Evolutionary conservation across 1,284 basidiomycete genomes (phyloP), one percentile per base, ranked within the genome.

Genomic region (Microbotryum scabiosae): DNA sequence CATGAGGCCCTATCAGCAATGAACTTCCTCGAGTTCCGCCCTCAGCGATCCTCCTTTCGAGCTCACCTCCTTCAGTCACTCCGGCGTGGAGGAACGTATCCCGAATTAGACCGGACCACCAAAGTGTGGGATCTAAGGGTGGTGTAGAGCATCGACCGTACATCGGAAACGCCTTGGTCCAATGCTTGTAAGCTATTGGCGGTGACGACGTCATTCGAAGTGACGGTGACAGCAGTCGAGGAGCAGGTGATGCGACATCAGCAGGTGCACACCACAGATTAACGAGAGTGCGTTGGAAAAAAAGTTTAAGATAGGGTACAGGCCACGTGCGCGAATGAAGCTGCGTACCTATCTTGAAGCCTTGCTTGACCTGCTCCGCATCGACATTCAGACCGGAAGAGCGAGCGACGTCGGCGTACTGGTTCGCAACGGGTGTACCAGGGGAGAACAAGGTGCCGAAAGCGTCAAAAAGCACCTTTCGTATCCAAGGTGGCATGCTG

Each of bases 371-470:
- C 0, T 57, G 25, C 1, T 43, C 49, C 5, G 64, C 66, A 12
- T 61, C 36, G 4, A 71, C 67, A 3, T 8, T 18, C 5, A 63
- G 54, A 4, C 69, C 68, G 36, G 30, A 63, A 7, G 51, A 36
- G 4, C 60, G 55, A 0, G 64, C 64, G 28, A 63, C 57, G 4
- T 36, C 20, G 0, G 59, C 41, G 32, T 70, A 70, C 57, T 70
- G 69, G 1, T 21, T 36, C 20, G 62, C 52, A 12, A 70, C 66
- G 2, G 69, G 66, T 23, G 46, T 36, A 4, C 62, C 41, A 10
- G 69, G 69, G 2, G 56, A 56, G 58, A 69, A 70, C 41, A 69
- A 43, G 7, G 69, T 70, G 1, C 69, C 69, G 57, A 70, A 68
- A 4, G 69, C 69, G 28, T 70, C 62, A 18, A 62, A 53, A 1